These are phyloP conservation scores for Dryadomyces quercivorus DNA, from an alignment of 2,329 filamentous ascomycete genomes.

Conservation along the genomic window DNA sequence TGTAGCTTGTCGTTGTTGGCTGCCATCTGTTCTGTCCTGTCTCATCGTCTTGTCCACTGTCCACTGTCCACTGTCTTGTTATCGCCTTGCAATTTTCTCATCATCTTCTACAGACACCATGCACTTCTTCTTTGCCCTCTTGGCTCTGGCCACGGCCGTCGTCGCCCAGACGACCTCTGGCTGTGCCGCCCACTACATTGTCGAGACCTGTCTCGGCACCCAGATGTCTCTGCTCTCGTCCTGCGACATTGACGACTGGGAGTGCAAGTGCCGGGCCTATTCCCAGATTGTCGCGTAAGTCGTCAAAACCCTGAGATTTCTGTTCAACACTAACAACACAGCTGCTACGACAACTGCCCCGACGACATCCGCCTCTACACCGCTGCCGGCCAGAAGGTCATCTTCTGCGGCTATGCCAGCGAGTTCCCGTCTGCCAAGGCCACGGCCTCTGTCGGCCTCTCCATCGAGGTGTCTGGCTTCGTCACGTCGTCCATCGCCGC, in stretches of 20 bases:
- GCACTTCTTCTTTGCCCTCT: constrained; percentile 6
- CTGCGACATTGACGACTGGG: constrained; percentile 29
- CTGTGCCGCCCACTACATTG: constrained; percentile 12
- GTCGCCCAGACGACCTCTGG: constrained; percentile 5
- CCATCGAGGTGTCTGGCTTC: too few species aligned
- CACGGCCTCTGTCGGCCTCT: too few species aligned
- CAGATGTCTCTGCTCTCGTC: constrained; percentile 25
- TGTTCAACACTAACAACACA: constrained; percentile 10
- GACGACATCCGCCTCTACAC: constrained; percentile 26
- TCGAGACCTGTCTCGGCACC: constrained; percentile 13
- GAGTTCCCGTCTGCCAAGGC: constrained; percentile 24
- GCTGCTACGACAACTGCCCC: constrained; percentile 43
- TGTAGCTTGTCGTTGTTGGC: too few species aligned
- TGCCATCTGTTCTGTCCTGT: not conserved
- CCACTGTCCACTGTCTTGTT: too few species aligned
- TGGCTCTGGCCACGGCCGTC: constrained; percentile 6
- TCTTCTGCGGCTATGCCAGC: constrained; percentile 33
- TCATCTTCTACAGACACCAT: constrained; percentile 4
- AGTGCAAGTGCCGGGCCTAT: constrained; percentile 33
- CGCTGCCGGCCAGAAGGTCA: constrained; percentile 25
- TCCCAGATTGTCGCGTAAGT: constrained; percentile 33
- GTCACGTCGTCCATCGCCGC: not conserved
- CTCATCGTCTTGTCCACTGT: not conserved
- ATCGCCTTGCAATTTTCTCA: too few species aligned
- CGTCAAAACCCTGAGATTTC: not conserved